Evolutionary conservation across 495 filamentous ascomycete species (phyloP).

Genomic region (Chaetomium fimeti): DNA sequence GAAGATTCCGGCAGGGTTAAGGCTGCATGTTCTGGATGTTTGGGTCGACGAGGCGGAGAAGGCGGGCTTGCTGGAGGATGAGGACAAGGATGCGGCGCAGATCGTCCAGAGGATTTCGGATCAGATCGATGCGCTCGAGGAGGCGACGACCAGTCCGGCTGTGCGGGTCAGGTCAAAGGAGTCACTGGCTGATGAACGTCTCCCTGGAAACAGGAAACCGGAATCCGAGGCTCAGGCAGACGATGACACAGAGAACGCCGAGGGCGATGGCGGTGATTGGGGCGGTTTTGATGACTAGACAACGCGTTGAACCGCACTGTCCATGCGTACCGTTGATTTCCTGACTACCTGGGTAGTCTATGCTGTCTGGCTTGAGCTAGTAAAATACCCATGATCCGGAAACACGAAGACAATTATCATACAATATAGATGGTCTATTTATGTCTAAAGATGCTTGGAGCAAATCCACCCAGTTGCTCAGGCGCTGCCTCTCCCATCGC

Average conservation of each 20-base stretch:
- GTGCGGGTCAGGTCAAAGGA: slow-evolving; percentile 71
- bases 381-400: background rate
- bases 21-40: slow-evolving; percentile 86
- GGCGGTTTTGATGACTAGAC: slow-evolving; percentile 67
- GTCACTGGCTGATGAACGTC: slow-evolving; percentile 69
- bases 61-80: slow-evolving; percentile 54
- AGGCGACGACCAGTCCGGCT: slow-evolving; percentile 62
- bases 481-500: background rate
- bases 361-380: background rate
- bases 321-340: background rate
- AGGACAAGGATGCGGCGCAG: slow-evolving; percentile 36
- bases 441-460: background rate
- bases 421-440: background rate
- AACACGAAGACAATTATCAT: background rate
- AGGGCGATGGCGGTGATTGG: slow-evolving; percentile 55
- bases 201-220: slow-evolving; percentile 52
- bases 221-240: slow-evolving; percentile 39
- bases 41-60: slow-evolving; percentile 85
- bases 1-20: slow-evolving; percentile 70
- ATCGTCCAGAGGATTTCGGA: slow-evolving; percentile 40
- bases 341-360: background rate
- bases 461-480: background rate
- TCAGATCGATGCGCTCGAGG: slow-evolving; percentile 43
- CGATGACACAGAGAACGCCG: slow-evolving; percentile 29
- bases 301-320: background rate